Conservation (phyloP, 495 filamentous ascomycete genomes). For the Lindgomyces ingoldianus region DNA sequence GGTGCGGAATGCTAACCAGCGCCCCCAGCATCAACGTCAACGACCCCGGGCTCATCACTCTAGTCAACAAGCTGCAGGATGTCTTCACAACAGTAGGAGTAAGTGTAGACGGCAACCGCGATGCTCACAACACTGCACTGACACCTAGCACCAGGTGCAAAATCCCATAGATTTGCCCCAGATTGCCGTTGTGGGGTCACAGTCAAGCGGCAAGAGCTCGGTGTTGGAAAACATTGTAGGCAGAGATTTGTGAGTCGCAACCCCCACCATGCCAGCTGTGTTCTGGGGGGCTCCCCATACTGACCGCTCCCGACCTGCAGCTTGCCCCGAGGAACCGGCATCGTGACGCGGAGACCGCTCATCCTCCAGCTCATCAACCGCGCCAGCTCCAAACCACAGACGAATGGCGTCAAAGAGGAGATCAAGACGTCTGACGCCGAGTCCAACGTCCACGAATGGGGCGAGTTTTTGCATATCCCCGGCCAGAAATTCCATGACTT, state of each 20-base stretch:
- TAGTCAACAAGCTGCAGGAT: constrained; percentile 99
- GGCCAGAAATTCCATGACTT: constrained; percentile 99
- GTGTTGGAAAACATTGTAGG: constrained; percentile 99
- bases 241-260: constrained; percentile 82
- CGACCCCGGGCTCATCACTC: constrained; percentile 78
- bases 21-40: constrained; percentile 71
- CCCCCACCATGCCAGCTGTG: constrained; percentile 17
- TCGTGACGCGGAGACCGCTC: constrained; percentile 93
- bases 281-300: constrained; percentile 11
- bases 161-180: constrained; percentile 99
- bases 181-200: constrained; percentile 97
- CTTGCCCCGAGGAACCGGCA: constrained; percentile 95
- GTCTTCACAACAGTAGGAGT: constrained; percentile 98
- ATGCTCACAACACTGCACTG: constrained; percentile 13
- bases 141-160: constrained; percentile 62
- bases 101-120: constrained; percentile 47
- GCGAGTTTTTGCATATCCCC: constrained; percentile 97
- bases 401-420: constrained; percentile 77
- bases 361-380: constrained; percentile 98
- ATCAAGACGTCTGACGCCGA: constrained; percentile 75
- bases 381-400: constrained; percentile 55
- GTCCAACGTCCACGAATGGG: constrained; percentile 93
- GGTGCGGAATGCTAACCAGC: constrained; percentile 19
- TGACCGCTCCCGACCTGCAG: constrained; percentile 51
- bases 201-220: constrained; percentile 99